phyloP scores from a whole-genome alignment of 257 asterid species.

The Scutellaria barbata region DNA sequence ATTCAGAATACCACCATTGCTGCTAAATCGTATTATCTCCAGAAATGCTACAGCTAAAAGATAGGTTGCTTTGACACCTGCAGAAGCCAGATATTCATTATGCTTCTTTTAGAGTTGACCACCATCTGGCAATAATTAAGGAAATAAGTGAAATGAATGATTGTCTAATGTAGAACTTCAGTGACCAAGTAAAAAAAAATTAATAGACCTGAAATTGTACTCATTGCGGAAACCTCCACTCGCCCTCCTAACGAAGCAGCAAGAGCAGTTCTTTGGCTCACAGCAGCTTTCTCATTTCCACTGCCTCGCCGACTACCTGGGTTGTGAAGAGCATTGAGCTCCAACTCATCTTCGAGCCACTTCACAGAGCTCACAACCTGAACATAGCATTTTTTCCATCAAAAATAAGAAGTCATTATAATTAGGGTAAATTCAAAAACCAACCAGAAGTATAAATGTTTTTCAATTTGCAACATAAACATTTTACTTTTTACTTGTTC shows the following conservation, averaged over 20 bases:
- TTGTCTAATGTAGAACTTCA: conserved; percentile 30
- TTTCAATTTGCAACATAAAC: too few species aligned
- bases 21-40: conserved; percentile 95
- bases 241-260: conserved; percentile 98
- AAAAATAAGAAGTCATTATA: conserved; percentile 6
- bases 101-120: conserved; percentile 31
- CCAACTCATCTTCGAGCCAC: conserved; percentile 99
- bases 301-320: conserved; percentile 94
- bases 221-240: conserved; percentile 88
- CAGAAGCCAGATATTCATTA: conserved; percentile 40
- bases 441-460: too few species aligned
- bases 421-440: neutral
- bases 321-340: conserved; percentile 97
- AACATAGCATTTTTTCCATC: conserved; percentile 32
- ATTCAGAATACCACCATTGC: conserved; percentile 97
- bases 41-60: conserved; percentile 97
- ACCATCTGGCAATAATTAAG: conserved; percentile 29
- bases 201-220: conserved; percentile 79
- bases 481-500: too few species aligned
- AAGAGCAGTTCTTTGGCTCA: conserved; percentile 91
- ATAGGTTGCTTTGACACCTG: conserved; percentile 99
- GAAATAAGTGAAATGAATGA: conserved; percentile 23
- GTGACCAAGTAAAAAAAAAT: conserved; percentile 16
- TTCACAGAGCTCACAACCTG: conserved; percentile 99
- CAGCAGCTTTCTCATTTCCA: conserved; percentile 97